A percentile compares a stretch with the other conserved stretches of the same genome.
phyloP scores from a whole-genome alignment of 2,329 filamentous ascomycete species.

The Ceratocystis lukuohia region DNA sequence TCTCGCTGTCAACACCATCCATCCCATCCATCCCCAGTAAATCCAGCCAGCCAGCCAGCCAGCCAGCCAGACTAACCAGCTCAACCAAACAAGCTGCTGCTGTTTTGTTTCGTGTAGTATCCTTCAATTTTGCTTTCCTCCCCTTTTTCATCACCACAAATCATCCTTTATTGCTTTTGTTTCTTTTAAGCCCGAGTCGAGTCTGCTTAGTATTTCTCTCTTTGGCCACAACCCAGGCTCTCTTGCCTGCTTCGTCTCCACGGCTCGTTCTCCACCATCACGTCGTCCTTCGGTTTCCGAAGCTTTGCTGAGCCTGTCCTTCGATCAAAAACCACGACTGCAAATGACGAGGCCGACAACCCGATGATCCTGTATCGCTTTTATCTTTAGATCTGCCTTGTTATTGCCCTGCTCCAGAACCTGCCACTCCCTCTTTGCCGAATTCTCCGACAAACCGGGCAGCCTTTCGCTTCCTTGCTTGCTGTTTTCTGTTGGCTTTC shows the following conservation, averaged over 20 bases:
- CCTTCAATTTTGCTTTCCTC: neutral
- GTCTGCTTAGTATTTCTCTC: neutral
- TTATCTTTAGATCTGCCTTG: neutral
- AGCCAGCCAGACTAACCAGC: neutral
- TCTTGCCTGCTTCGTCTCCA: neutral
- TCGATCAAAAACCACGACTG: too few relatives aligned
- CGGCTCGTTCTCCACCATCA: neutral
- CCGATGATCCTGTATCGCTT: neutral
- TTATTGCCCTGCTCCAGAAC: neutral
- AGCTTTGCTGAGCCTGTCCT: too few relatives aligned
- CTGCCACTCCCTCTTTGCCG: neutral
- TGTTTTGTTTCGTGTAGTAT: neutral
- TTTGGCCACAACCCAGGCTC: neutral
- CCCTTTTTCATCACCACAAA: neutral
- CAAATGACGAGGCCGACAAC: neutral
- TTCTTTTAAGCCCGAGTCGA: neutral
- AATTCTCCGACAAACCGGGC: neutral
- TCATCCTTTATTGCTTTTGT: slow-evolving; percentile 1
- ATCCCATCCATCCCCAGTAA: too few relatives aligned
- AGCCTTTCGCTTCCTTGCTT: neutral
- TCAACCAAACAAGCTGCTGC: neutral
- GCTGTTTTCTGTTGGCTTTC: neutral
- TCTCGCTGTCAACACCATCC: neutral
- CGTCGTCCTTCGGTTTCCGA: neutral
- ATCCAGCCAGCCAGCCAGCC: neutral